Evolutionary conservation across 2,329 filamentous ascomycete species (phyloP), one percentile per base, ranked within the genome.

Genomic region (Paraphaeosphaeria sporulosa): DNA sequence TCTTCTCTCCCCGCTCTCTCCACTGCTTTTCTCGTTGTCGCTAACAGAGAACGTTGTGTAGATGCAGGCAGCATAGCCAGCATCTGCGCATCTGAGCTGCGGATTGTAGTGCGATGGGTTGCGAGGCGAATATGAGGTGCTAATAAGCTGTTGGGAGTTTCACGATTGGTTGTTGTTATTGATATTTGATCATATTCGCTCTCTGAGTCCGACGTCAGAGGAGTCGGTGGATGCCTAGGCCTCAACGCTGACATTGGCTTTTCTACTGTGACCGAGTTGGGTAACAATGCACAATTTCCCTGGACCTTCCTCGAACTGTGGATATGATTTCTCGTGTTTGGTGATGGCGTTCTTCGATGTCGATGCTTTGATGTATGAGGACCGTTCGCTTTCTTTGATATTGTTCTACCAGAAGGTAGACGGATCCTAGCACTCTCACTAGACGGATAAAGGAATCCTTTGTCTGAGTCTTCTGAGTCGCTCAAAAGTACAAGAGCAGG

Each of bases 51-150:
- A 13, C 17, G 47, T 9, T 50, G 47, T 21, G 25, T 21, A 17
- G 47, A 21, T 9, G 34, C 2, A 3, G 47, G 47, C 17, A 50
- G 27, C 15, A 5, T 30, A 2, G 47, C 47, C 5, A 50, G 27
- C 47, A 50, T 50, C 9, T 50, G 47, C 17, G 47, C 47, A 30
- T 50, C 47, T 1, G 47, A 50, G 47, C 17, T 36, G 15, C 47
- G 47, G 4, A 50, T 36, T 10, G 47, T 50, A 13, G 27, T 21
- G 27, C 27, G 25, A 17, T 36, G 30, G 4, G n/a, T 36, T 19
- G 8, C 1, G 17, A 36, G 27, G 2, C 47, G 6, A 1, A 36
- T 50, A n/a, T 30, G 47, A 21, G 27, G 27, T 10, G 25, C 15
- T 13, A 21, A 21, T 9, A 30, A 34, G 10, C 10, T n/a, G n/a